Evolutionary conservation across 306 rosid species (phyloP).

Genomic region (Nissolia schottii): DNA sequence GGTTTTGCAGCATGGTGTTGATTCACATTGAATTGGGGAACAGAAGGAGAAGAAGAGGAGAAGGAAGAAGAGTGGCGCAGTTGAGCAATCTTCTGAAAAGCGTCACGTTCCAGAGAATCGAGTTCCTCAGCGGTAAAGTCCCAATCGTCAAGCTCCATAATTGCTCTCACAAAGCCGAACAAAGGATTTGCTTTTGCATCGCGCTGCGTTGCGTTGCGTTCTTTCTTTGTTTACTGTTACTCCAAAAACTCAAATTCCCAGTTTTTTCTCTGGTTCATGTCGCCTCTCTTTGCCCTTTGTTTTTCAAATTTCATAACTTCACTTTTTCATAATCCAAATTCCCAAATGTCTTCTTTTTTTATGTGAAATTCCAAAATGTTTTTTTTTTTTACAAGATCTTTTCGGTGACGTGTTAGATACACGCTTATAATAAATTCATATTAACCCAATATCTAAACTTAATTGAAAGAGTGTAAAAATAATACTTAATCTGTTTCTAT

Average conservation of each 20-base stretch:
- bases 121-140: conserved; percentile 71
- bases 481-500: no score
- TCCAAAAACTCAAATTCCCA: not conserved
- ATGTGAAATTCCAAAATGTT: no score
- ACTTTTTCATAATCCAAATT: not conserved
- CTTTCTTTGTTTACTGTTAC: not conserved
- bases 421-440: no score
- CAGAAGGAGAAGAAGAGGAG: not conserved
- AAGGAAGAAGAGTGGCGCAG: conserved; percentile 32
- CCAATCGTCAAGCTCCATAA: conserved; percentile 65
- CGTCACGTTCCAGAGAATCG: conserved; percentile 83
- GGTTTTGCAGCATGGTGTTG: conserved; percentile 23
- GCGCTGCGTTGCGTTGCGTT: no score
- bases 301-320: not conserved
- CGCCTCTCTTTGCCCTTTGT: not conserved
- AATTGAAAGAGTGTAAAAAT: no score
- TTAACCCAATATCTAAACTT: no score
- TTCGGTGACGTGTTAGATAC: no score
- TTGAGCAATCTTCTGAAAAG: conserved; percentile 71
- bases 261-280: not conserved
- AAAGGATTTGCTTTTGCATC: not conserved
- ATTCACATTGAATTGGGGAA: not conserved
- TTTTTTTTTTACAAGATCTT: no score
- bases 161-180: not conserved
- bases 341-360: no score